A percentile compares a stretch with the other conserved stretches of the same genome.
Evolutionary conservation across 2,329 filamentous ascomycete species (phyloP).

Genomic region (Aspergillus tanneri): DNA sequence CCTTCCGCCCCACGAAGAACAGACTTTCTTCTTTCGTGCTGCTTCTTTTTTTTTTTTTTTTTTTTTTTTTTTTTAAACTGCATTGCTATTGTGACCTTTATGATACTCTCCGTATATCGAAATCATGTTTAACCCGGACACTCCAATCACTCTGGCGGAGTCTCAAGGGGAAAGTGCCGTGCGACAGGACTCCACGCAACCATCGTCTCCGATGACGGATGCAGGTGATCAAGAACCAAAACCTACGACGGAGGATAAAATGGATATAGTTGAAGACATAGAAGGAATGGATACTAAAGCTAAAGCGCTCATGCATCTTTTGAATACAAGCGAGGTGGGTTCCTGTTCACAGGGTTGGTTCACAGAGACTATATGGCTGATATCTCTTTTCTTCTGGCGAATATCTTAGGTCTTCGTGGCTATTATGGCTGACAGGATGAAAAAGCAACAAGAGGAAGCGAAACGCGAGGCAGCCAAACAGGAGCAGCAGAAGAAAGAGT

Average conservation of each 20-base stretch:
- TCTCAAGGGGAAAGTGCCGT: constrained; percentile 24
- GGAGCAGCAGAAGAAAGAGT: constrained; percentile 18
- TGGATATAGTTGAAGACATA: constrained; percentile 22
- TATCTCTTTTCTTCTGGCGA: constrained; percentile 1
- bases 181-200: constrained; percentile 31
- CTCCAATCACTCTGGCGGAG: constrained; percentile 28
- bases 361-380: constrained; percentile 1
- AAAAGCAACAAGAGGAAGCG: constrained; percentile 48
- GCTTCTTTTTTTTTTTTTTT: not conserved
- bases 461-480: constrained; percentile 36
- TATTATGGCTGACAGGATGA: constrained; percentile 53
- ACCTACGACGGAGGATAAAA: constrained; percentile 14
- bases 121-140: constrained; percentile 29
- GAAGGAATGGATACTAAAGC: constrained; percentile 47
- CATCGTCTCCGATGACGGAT: constrained; percentile 31
- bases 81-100: not conserved
- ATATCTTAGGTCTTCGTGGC: constrained; percentile 46
- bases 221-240: constrained; percentile 15
- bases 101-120: not conserved
- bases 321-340: constrained; percentile 46
- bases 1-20: constrained; percentile 1
- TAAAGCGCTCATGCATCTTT: constrained; percentile 45
- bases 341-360: not conserved
- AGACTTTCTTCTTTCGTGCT: not conserved
- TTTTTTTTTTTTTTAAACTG: not conserved